Evolutionary conservation across 495 filamentous ascomycete genomes (phyloP).

Genomic region (Aspergillus indologenus): DNA sequence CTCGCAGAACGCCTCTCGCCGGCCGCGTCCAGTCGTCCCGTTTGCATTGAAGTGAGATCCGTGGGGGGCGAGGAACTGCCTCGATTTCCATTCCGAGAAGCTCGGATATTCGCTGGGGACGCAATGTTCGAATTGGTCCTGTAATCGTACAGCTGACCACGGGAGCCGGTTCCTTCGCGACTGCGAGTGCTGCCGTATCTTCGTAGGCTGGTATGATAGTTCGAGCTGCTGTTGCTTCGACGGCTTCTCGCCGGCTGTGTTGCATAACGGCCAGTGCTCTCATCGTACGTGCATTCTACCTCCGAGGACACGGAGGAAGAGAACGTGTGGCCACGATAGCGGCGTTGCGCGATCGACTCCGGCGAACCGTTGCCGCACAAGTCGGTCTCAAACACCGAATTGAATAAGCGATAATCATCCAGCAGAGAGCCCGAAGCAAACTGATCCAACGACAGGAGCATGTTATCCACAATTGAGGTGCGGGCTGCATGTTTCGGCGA

Average conservation of each 20-base stretch:
- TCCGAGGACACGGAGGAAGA: conserved; percentile 74
- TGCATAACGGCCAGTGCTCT: conserved; percentile 58
- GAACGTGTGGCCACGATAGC: conserved; percentile 58
- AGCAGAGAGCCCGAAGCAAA: conserved; percentile 52
- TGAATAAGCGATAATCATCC: conserved; percentile 44
- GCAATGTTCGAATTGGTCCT: conserved; percentile 9
- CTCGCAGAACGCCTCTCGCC: conserved; percentile 68
- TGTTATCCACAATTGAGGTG: conserved; percentile 87
- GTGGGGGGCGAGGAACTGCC: conserved; percentile 67
- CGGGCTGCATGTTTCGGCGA: conserved; percentile 70
- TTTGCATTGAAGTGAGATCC: conserved; percentile 51
- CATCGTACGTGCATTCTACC: conserved; percentile 65
- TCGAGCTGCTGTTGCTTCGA: conserved; percentile 80
- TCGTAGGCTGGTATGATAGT: conserved; percentile 59
- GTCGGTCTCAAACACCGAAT: conserved; percentile 38
- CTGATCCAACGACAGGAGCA: conserved; percentile 86
- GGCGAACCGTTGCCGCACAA: conserved; percentile 23
- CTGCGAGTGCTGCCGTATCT: conserved; percentile 62
- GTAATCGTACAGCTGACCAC: conserved; percentile 27
- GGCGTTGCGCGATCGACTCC: conserved; percentile 30
- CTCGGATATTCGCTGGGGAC: conserved; percentile 14
- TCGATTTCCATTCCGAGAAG: conserved; percentile 65
- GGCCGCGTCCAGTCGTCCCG: conserved; percentile 53
- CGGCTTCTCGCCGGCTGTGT: conserved; percentile 54
- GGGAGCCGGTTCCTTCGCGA: conserved; percentile 37